A percentile compares a stretch with the other conserved stretches of the same genome.
Conservation (phyloP, 176 grass and related monocot species). For the Aegilops speltoides region DNA sequence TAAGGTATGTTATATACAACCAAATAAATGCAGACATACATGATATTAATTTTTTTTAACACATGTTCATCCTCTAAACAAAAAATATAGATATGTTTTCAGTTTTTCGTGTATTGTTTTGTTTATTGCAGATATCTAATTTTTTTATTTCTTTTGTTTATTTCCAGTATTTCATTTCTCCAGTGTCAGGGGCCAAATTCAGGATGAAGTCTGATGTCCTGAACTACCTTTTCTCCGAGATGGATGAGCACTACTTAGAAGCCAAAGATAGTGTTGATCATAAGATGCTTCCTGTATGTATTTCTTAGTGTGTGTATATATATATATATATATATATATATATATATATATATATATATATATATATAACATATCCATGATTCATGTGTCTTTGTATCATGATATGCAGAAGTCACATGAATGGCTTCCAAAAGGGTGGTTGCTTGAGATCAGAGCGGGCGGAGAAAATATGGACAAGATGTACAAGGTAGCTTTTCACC, state of each 20-base stretch:
- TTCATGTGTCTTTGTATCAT: not conserved
- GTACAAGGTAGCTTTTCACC: constrained; percentile 39
- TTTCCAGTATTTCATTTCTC: constrained; percentile 51
- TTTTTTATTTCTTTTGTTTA: not conserved
- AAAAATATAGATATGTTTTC: not conserved
- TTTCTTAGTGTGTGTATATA: not conserved
- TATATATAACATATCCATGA: not conserved
- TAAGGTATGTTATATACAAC: constrained; percentile 19
- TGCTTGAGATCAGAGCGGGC: constrained; percentile 33
- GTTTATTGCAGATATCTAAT: not conserved
- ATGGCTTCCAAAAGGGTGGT: constrained; percentile 27
- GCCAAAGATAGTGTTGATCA: not conserved
- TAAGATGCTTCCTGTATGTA: not conserved
- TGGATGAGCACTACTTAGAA: constrained; percentile 10
- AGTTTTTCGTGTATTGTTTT: not conserved
- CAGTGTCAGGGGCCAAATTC: constrained; percentile 37
- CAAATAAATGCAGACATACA: no score
- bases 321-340: no score
- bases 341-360: no score
- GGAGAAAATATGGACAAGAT: constrained; percentile 40
- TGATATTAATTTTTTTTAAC: no score
- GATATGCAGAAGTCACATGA: not conserved
- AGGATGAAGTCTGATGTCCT: constrained; percentile 31
- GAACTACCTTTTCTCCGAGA: constrained; percentile 22
- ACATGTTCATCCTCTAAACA: not conserved